Evolutionary conservation across 352 stramenopile species (phyloP).

Genomic region (Paralagenidium karlingii): DNA sequence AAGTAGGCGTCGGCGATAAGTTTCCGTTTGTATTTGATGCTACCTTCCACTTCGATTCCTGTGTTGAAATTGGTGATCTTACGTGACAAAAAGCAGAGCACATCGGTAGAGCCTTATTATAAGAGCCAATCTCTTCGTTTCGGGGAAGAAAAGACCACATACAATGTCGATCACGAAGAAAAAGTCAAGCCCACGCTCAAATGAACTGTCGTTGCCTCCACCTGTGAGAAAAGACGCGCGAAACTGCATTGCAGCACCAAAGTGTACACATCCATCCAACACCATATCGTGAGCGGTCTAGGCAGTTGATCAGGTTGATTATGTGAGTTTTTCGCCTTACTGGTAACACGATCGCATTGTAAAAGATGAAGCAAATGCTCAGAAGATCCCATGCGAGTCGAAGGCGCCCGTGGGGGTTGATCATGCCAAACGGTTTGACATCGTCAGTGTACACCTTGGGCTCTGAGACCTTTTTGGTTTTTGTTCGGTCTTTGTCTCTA

Average conservation of each 20-base stretch:
- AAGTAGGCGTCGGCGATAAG: constrained; percentile 24
- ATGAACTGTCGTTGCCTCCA: constrained; percentile 12
- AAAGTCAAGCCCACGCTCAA: constrained; percentile 34
- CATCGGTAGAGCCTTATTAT: too few species aligned
- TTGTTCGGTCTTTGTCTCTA: too few species aligned
- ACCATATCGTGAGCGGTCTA: too few species aligned
- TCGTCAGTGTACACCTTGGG: too few species aligned
- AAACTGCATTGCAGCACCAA: constrained; percentile 24
- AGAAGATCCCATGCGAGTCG: constrained; percentile 49
- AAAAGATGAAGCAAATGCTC: constrained; percentile 63
- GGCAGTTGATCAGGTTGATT: too few species aligned
- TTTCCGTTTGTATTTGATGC: constrained; percentile 24
- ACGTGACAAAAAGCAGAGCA: neutral
- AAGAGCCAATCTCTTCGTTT: too few species aligned
- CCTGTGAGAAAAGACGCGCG: constrained; percentile 39
- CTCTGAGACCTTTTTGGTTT: too few species aligned
- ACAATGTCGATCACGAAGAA: constrained; percentile 64
- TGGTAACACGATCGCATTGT: constrained; percentile 52
- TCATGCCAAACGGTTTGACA: constrained; percentile 19
- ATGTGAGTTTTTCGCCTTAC: too few species aligned
- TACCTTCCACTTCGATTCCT: constrained; percentile 30
- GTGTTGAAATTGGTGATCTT: constrained; percentile 46
- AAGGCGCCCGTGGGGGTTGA: constrained; percentile 41
- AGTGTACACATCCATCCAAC: too few species aligned
- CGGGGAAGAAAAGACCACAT: constrained; percentile 1